These are phyloP conservation scores for Pseudonitzschia multistriata DNA, from an alignment of 108 stramenopile species.

Conservation along the genomic window DNA sequence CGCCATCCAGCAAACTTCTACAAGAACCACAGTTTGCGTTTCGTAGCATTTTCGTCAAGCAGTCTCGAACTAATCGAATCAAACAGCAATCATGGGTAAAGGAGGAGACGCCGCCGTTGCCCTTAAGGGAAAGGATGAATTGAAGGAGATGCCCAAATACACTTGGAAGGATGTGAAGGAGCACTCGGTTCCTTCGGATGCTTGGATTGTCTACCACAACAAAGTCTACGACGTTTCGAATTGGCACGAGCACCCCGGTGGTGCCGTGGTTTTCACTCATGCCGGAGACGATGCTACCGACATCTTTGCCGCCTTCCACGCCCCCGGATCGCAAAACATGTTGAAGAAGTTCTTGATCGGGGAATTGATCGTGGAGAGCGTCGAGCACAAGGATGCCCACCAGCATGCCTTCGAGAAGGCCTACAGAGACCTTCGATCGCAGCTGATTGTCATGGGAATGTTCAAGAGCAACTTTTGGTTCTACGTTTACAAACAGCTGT, in stretches of 20 bases:
- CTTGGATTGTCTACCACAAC: constrained; percentile 93
- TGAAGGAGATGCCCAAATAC: constrained; percentile 47
- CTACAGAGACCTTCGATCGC: constrained; percentile 88
- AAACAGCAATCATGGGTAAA: constrained; percentile 70
- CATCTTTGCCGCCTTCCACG: constrained; percentile 98
- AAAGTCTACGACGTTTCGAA: constrained; percentile 97
- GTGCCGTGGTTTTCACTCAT: constrained; percentile 96
- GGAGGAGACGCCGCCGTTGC: constrained; percentile 64
- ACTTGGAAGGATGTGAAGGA: constrained; percentile 90
- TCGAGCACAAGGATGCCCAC: constrained; percentile 71
- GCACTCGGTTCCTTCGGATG: constrained; percentile 91
- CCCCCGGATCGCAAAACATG: constrained; percentile 79
- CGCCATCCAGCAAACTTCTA: background rate
- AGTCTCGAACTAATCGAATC: background rate
- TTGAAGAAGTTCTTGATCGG: constrained; percentile 96
- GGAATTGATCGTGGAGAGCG: constrained; percentile 77
- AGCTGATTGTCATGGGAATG: constrained; percentile 93
- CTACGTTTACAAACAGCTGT: constrained; percentile 93
- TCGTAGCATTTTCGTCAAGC: background rate
- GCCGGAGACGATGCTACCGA: constrained; percentile 99
- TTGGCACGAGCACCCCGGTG: constrained; percentile 97
- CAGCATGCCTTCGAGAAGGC: constrained; percentile 94
- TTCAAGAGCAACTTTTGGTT: constrained; percentile 88
- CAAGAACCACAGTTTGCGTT: background rate
- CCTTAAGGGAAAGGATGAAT: constrained; percentile 38